Evolutionary conservation across 305 asterid genomes (phyloP), one percentile per base, ranked within the genome.

Genomic region (Vinca major): DNA sequence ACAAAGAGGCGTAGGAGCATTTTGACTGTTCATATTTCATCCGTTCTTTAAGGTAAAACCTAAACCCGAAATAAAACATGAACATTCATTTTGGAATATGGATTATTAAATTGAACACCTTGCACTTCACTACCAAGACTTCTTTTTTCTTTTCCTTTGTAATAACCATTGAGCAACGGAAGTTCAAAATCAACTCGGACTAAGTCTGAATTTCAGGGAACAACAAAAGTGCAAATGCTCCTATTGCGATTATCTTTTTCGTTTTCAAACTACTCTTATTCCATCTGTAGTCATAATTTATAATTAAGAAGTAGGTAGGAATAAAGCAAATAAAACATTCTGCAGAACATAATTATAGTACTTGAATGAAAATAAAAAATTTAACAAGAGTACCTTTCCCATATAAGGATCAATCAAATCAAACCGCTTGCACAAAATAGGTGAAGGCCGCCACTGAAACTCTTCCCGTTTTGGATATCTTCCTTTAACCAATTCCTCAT

Each of bases 391-490:
- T 83, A 92, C 98, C 98, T 92, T 88, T 75, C 98, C 97, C 90
- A 92, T 86, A 84, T 81, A 86, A 81, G 98, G 98, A 81, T 92
- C 98, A 75, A 74, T 72, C 74, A 92, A 81, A 85, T 92, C 98
- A 83, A 87, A 90, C 69, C 97, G 97, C 88, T 90, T 92, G 98
- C 98, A 92, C 55, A 92, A 80, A 75, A 92, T 76, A 47, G 98
- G 87, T 37, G 96, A 84, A 70, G 98, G 97, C 70, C 96, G 84
- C 98, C 98, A 92, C 65, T 87, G 94, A 83, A 84, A 92, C 81
- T 87, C 97, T 73, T 88, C 96, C 76, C 98, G 77, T 72, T 80
- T 86, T 21, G 98, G 98, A 80, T 80, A 83, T 62, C 73, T 79
- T 71, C 75, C 79, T 65, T 72, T 67, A 49, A 74, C 67, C 76